Base-by-base conservation (phyloP, 495 filamentous ascomycete genomes). In the Filosporella fistucella region DNA sequence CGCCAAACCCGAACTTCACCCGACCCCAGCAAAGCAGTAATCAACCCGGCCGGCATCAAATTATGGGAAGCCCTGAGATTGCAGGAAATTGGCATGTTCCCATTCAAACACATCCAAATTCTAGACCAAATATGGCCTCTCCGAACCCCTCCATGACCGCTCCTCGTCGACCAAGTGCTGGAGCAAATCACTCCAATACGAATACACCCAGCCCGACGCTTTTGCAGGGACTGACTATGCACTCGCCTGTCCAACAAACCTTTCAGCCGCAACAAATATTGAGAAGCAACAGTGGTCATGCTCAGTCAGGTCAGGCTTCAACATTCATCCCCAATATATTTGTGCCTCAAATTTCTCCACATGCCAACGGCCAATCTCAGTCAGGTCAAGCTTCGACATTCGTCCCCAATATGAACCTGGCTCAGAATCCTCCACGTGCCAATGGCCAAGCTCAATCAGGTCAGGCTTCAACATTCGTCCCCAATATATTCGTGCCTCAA, bases 191-290 rank as follows among this genome's bases (percentile, higher is more conserved):
- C 37, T 29, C 25, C 8, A 22, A 49, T 26, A 14, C 34, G 8
- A 44, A 45, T 20, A 41, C 34, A 21, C 40, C 47, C 25, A 51
- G 47, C 23, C 47, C 47, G 11, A 43, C 34, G 11, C 16, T 51
- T 17, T 22, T 49, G 3, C 53, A 56, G 21, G 23, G 36, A 2
- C 34, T 47, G 7, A 33, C 47, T 18, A 47, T 51, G 43, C 21
- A 47, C 10, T 56, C 53, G 5, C 44, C 52, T n/a, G 29, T 39
- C 2, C 52, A 51, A 21, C 42, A 42, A 42, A n/a, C 18, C 14
- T 47, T 45, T 16, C 53, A 47, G 35, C 35, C 14, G 16, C 35
- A 38, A 22, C 35, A 38, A 21, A 16, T 16, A 21, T 21, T n/a
- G n/a, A n/a, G n/a, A n/a, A n/a, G 30, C 20, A 45, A 24, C 24